A percentile compares a stretch with the other conserved stretches of the same genome.
phyloP scores from a whole-genome alignment of 352 stramenopile species.

The Phytophthora cryptogea region DNA sequence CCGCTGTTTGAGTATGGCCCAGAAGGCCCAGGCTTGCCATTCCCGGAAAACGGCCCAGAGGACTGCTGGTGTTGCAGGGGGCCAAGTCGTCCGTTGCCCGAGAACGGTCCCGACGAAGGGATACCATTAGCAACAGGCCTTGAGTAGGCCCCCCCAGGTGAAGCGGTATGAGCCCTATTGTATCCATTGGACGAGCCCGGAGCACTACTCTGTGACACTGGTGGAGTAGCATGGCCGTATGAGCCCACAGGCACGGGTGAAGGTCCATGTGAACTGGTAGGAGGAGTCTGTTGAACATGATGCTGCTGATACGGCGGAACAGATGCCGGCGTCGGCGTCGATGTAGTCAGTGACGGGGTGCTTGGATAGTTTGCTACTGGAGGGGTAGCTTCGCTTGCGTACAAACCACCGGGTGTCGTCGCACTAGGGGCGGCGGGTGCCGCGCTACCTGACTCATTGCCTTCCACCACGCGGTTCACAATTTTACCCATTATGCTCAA shows the following conservation, averaged over 20 bases:
- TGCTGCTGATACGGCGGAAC: constrained; percentile 22
- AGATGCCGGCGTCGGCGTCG: constrained; percentile 17
- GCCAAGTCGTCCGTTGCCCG: constrained; percentile 27
- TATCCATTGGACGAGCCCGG: constrained; percentile 30
- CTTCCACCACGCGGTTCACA: constrained; percentile 85
- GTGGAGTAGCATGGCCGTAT: constrained; percentile 34
- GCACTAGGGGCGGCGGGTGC: constrained; percentile 10
- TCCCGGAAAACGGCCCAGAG: constrained; percentile 34
- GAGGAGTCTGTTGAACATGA: constrained; percentile 30
- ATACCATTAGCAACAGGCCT: constrained; percentile 14
- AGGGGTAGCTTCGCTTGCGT: constrained; percentile 33
- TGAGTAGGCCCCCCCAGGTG: constrained; percentile 15
- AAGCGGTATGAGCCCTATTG: constrained; percentile 20
- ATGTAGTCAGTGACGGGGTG: constrained; percentile 14
- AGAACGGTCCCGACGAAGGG: constrained; percentile 24
- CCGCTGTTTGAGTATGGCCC: constrained; percentile 28
- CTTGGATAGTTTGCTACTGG: constrained; percentile 37
- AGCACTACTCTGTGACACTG: constrained; percentile 32
- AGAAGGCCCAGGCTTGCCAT: constrained; percentile 18
- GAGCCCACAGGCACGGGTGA: constrained; percentile 21
- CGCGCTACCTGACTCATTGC: constrained; percentile 47
- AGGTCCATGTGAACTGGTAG: constrained; percentile 21
- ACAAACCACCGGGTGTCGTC: constrained; percentile 29
- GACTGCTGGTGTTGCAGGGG: constrained; percentile 28
- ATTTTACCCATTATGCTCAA: constrained; percentile 90